These are phyloP conservation scores for Wickerhamomyces sp. DNA, from an alignment of 1,139 yeast genomes.

Conservation along the genomic window DNA sequence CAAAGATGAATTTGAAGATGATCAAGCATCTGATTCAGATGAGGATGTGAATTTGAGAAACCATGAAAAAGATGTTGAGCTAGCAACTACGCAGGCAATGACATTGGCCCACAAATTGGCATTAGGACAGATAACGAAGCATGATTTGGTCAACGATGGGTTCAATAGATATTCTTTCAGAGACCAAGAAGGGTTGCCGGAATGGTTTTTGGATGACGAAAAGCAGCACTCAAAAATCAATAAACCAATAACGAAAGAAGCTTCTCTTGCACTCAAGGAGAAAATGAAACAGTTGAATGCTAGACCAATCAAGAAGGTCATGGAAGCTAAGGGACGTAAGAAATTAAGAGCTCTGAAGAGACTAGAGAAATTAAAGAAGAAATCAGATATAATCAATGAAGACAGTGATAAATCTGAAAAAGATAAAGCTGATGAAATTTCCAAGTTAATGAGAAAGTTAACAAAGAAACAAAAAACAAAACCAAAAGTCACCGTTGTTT, in stretches of 20 bases:
- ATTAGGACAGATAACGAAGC: conserved; percentile 75
- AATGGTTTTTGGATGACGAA: conserved; percentile 95
- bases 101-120: conserved; percentile 96
- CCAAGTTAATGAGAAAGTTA: conserved; percentile 77
- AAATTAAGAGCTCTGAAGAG: conserved; percentile 89
- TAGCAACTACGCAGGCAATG: conserved; percentile 96
- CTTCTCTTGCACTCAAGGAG: conserved; percentile 86
- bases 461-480: conserved; percentile 71
- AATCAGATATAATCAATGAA: conserved; percentile 87
- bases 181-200: conserved; percentile 86
- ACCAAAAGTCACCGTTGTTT: conserved; percentile 85
- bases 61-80: conserved; percentile 64
- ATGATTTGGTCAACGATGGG: conserved; percentile 86
- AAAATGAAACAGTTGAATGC: conserved; percentile 90
- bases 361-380: conserved; percentile 87
- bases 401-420: conserved; percentile 83
- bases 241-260: conserved; percentile 95
- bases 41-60: conserved; percentile 36
- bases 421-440: conserved; percentile 92
- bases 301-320: conserved; percentile 95
- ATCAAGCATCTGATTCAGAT: conserved; percentile 40
- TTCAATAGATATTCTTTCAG: conserved; percentile 89
- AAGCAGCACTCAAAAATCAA: conserved; percentile 76
- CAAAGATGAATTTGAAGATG: conserved; percentile 24
- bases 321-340: conserved; percentile 96